Evolutionary conservation across 2,329 filamentous ascomycete genomes (phyloP), one percentile per base, ranked within the genome.

Genomic region (Colletotrichum sp.): DNA sequence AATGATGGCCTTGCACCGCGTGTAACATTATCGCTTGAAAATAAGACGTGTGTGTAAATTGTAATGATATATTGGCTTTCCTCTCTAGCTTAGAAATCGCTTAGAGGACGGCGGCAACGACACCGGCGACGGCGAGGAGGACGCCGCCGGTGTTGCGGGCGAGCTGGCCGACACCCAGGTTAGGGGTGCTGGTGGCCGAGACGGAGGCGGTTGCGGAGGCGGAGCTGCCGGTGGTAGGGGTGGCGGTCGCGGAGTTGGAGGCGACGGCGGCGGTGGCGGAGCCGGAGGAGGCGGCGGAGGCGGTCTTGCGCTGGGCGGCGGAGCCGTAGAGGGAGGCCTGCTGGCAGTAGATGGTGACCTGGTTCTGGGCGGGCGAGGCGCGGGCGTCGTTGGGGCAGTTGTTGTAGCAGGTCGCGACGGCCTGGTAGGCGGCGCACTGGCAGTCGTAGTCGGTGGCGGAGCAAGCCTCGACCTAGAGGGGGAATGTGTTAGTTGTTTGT

Each of bases 321-420:
- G 85, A 85, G 68, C 85, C 83, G 82, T 85, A 87, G 80, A 87
- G 83, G 75, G 83, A 86, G 75, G 87, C 88, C 78, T 88, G 85
- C 72, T 82, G 81, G 85, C 89, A 90, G 85, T 83, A 87, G 79
- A 85, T 83, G 76, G 81, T 80, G 77, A 87, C 84, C 80, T 87
- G 84, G 78, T 83, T 80, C 66, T 83, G 77, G 78, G 83, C 84
- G 24, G 81, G 70, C 69, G 79, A 70, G 77, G 80, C 82, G 62
- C 86, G 84, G 67, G 80, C 3, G 82, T 90, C 89, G 79, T 87
- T 84, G 80, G 89, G 89, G 85, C 89, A 90, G 87, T 90, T 90
- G 86, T 89, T 89, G 85, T 86, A 90, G 88, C 89, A 90, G 77
- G 88, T 89, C 62, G 87, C 80, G 67, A 90, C 83, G 77, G 85